These are phyloP conservation scores for Herpotrichia juniperi DNA, from an alignment of 2,329 filamentous ascomycete genomes.

Conservation along the genomic window DNA sequence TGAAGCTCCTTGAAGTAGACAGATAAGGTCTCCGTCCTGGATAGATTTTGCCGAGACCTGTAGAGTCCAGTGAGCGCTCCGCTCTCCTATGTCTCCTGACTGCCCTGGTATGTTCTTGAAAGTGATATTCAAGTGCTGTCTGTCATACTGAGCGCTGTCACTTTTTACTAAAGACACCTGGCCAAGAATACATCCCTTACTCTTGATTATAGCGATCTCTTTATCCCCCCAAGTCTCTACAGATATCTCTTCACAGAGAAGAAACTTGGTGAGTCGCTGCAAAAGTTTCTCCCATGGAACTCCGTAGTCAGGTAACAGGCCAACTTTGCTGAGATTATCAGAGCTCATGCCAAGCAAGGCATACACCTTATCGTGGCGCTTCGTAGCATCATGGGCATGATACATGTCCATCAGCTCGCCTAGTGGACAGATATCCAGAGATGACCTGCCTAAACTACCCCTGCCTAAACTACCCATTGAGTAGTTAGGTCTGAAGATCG, in stretches of 20 bases:
- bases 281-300: slow-evolving; percentile 17
- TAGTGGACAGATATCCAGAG: slow-evolving; percentile 15
- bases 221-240: slow-evolving; percentile 14
- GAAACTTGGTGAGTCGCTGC: too few species aligned
- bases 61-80: too few species aligned
- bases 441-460: slow-evolving; percentile 7
- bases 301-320: slow-evolving; percentile 13
- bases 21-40: too few species aligned
- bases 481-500: slow-evolving; percentile 19
- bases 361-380: slow-evolving; percentile 21
- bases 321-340: slow-evolving; percentile 11
- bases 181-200: too few species aligned
- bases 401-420: too few species aligned
- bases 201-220: slow-evolving; percentile 14
- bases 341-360: slow-evolving; percentile 22
- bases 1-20: too few species aligned
- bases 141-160: slow-evolving; percentile 3
- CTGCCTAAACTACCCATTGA: slow-evolving; percentile 6
- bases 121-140: slow-evolving; percentile 8
- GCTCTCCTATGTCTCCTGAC: too few species aligned
- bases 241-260: slow-evolving; percentile 16
- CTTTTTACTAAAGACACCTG: slow-evolving; percentile 6
- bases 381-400: slow-evolving; percentile 15
- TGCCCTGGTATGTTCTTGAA: too few species aligned
- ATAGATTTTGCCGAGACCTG: too few species aligned